These are phyloP conservation scores for Aureobasidium sp. DNA, from an alignment of 2,329 filamentous ascomycete genomes.

Conservation along the genomic window DNA sequence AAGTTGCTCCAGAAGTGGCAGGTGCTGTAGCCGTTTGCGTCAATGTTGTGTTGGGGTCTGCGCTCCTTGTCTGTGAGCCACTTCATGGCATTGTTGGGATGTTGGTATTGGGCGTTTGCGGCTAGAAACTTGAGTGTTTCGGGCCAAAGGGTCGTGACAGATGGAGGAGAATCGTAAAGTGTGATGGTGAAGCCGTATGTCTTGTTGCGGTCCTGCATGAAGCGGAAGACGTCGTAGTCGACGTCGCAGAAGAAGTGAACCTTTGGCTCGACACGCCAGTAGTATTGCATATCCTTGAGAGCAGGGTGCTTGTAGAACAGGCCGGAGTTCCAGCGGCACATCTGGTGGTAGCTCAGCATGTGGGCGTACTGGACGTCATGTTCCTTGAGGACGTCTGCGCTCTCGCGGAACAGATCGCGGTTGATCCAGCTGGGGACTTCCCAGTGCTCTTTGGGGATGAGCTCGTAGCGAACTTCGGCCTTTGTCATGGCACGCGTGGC, in stretches of 20 bases:
- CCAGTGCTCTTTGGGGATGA: constrained; percentile 95
- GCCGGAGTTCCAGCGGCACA: constrained; percentile 98
- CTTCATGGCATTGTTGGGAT: constrained; percentile 73
- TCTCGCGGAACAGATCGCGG: constrained; percentile 74
- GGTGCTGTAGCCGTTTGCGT: constrained; percentile 89
- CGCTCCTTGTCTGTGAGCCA: constrained; percentile 76
- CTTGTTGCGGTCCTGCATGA: constrained; percentile 97
- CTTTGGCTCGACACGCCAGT: constrained; percentile 98
- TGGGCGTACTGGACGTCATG: constrained; percentile 84
- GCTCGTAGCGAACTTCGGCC: constrained; percentile 76
- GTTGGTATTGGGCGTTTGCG: constrained; percentile 63
- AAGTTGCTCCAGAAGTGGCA: constrained; percentile 99
- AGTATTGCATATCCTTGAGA: constrained; percentile 73
- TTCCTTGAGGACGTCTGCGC: constrained; percentile 71
- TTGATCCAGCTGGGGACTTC: constrained; percentile 88
- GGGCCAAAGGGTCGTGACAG: constrained; percentile 86
- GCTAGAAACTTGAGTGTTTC: constrained; percentile 86
- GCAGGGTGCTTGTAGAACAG: constrained; percentile 96
- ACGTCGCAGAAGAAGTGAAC: constrained; percentile 99
- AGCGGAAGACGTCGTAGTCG: constrained; percentile 97
- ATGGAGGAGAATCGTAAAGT: constrained; percentile 84
- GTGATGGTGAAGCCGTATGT: constrained; percentile 91
- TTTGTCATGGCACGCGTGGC: constrained; percentile 76
- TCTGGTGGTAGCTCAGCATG: constrained; percentile 89
- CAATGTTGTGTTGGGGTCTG: constrained; percentile 69